Conservation (phyloP, 306 rosid genomes). For the Prunus padus region DNA sequence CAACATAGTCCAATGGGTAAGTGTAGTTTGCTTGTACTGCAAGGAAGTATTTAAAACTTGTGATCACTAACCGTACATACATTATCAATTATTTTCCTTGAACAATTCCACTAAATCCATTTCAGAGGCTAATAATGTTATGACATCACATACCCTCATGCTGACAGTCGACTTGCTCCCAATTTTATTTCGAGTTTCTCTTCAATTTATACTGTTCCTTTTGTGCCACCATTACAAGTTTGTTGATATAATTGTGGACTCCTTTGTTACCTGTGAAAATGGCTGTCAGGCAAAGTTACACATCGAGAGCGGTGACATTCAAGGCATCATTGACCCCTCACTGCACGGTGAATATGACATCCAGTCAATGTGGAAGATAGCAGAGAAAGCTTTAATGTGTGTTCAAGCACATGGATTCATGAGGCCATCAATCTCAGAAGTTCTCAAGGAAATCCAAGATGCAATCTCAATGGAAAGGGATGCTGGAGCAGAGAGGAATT, state of each 20-base stretch:
- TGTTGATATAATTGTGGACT: background rate
- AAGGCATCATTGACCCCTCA: slow-evolving; percentile 83
- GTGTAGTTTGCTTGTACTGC: slow-evolving; percentile 29
- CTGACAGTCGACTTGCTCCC: too few species aligned
- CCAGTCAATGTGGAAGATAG: slow-evolving; percentile 98
- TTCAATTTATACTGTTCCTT: too few species aligned
- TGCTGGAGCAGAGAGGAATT: slow-evolving; percentile 50
- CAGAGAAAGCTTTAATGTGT: slow-evolving; percentile 97
- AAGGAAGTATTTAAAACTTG: background rate
- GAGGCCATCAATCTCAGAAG: slow-evolving; percentile 94
- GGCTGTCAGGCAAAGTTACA: slow-evolving; percentile 65
- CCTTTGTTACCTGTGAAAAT: background rate
- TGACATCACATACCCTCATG: too few species aligned
- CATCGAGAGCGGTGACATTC: slow-evolving; percentile 95
- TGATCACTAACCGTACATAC: background rate
- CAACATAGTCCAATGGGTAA: slow-evolving; percentile 96
- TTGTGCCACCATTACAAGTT: background rate
- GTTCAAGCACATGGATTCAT: slow-evolving; percentile 82
- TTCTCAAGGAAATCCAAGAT: slow-evolving; percentile 95
- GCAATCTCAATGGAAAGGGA: slow-evolving; percentile 77
- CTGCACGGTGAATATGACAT: slow-evolving; percentile 63
- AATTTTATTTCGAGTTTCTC: too few species aligned
- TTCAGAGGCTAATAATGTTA: too few species aligned
- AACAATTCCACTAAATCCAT: too few species aligned
- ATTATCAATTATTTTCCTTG: background rate